Evolutionary conservation across 371 early-diverging fungal genomes (phyloP).

Genomic region (Synchytrium microbalum): DNA sequence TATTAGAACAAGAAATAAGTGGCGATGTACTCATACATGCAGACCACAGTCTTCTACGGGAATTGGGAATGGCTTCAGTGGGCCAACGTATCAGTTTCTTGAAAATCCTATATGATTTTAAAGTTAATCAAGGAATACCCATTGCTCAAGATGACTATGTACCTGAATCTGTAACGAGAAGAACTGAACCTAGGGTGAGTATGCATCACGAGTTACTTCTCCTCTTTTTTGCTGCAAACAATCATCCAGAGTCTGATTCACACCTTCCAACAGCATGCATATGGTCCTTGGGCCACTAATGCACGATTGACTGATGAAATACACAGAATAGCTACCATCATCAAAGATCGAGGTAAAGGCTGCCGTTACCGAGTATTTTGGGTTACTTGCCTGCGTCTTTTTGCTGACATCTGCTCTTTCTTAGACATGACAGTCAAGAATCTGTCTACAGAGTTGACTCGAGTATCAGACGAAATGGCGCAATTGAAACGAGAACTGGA

Average conservation of each 20-base stretch:
- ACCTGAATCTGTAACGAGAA: constrained; percentile 35
- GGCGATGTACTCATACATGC: constrained; percentile 85
- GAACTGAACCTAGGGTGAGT: background rate
- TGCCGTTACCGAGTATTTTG: background rate
- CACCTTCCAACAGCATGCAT: too few relatives aligned
- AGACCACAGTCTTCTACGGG: constrained; percentile 83
- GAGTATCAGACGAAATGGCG: constrained; percentile 42
- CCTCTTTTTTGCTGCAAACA: background rate
- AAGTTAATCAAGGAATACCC: constrained; percentile 60
- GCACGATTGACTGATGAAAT: background rate
- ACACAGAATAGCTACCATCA: background rate
- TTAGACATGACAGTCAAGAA: constrained; percentile 24
- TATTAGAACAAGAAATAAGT: constrained; percentile 77
- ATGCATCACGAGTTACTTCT: background rate
- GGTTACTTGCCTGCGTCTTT: background rate
- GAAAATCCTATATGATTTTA: constrained; percentile 71
- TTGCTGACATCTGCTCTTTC: background rate
- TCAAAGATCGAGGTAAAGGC: constrained; percentile 5
- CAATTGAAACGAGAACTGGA: constrained; percentile 46
- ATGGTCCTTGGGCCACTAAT: background rate
- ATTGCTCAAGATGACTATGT: constrained; percentile 80
- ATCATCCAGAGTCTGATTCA: background rate
- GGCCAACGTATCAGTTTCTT: constrained; percentile 81
- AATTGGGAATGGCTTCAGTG: constrained; percentile 74
- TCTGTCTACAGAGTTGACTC: constrained; percentile 46